Evolutionary conservation across 495 filamentous ascomycete species (phyloP).

Genomic region (Gamarada debralockiae): DNA sequence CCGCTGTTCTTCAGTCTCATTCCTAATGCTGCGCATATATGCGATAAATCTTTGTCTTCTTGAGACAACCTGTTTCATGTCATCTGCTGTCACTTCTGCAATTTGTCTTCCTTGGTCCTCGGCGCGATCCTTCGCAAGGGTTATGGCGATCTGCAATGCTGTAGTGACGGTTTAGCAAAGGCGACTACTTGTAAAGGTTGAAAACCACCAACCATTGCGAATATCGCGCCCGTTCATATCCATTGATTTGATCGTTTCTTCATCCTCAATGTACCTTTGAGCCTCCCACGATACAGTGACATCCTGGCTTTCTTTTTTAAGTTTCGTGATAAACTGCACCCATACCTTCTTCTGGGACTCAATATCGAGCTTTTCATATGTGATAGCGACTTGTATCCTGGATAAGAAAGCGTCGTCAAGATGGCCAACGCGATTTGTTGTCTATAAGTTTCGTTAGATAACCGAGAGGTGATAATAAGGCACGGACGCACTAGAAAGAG

Average conservation of each 20-base stretch:
- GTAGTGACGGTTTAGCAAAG: neutral
- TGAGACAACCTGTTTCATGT: neutral
- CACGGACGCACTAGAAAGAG: neutral
- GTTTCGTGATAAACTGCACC: neutral
- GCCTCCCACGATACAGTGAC: neutral
- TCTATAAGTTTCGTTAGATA: neutral
- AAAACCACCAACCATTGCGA: neutral
- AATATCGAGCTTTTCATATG: neutral
- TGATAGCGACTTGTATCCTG: neutral
- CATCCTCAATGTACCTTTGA: neutral
- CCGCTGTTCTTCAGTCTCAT: neutral
- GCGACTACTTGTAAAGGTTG: neutral
- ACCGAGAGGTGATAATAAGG: neutral
- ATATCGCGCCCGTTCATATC: neutral
- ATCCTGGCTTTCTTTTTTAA: neutral
- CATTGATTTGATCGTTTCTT: neutral
- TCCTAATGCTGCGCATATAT: neutral
- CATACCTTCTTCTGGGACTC: neutral
- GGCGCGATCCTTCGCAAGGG: neutral
- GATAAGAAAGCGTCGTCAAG: neutral
- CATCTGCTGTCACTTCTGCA: neutral
- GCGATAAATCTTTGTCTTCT: neutral
- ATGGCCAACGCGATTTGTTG: neutral
- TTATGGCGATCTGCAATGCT: neutral
- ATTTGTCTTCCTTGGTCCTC: neutral